Percentiles rank a stretch among this genome's conserved stretches.
Evolutionary conservation across 768 basidiomycete species (phyloP).

Genomic region (Boletellus sp.): DNA sequence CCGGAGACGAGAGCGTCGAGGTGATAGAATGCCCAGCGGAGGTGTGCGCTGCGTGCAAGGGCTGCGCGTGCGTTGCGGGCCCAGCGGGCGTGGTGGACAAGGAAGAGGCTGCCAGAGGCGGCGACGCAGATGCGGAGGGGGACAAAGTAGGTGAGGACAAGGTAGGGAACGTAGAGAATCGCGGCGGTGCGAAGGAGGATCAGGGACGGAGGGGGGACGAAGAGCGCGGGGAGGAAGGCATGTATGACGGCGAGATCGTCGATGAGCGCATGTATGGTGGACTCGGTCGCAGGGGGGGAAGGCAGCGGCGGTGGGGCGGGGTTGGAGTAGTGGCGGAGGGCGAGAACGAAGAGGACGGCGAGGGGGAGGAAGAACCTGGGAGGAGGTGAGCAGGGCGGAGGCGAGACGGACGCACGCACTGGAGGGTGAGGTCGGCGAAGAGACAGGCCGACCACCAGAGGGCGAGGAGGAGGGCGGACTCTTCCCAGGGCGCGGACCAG

Average conservation of each 20-base stretch:
- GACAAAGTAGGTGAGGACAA: slow-evolving; percentile 59
- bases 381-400: neutral
- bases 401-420: slow-evolving; percentile 32
- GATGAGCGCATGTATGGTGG: slow-evolving; percentile 49
- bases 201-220: slow-evolving; percentile 28
- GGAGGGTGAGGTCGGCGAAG: slow-evolving; percentile 47
- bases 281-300: slow-evolving; percentile 48
- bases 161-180: slow-evolving; percentile 60
- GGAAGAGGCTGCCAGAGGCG: slow-evolving; percentile 51
- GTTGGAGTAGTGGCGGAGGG: slow-evolving; percentile 28
- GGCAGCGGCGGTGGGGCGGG: slow-evolving; percentile 10
- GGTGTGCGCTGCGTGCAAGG: slow-evolving; percentile 62
- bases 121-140: slow-evolving; percentile 61
- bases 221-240: slow-evolving; percentile 46
- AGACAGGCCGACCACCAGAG: slow-evolving; percentile 79
- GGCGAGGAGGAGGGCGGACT: slow-evolving; percentile 64
- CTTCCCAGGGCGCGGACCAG: slow-evolving; percentile 57
- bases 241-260: slow-evolving; percentile 66
- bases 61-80: slow-evolving; percentile 48
- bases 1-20: slow-evolving; percentile 53
- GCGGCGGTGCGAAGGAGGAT: slow-evolving; percentile 54
- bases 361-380: slow-evolving; percentile 59
- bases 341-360: slow-evolving; percentile 39
- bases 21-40: slow-evolving; percentile 60
- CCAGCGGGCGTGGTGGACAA: slow-evolving; percentile 71